Conservation (phyloP, 2,329 filamentous ascomycete species). For the Didymella exigua region DNA sequence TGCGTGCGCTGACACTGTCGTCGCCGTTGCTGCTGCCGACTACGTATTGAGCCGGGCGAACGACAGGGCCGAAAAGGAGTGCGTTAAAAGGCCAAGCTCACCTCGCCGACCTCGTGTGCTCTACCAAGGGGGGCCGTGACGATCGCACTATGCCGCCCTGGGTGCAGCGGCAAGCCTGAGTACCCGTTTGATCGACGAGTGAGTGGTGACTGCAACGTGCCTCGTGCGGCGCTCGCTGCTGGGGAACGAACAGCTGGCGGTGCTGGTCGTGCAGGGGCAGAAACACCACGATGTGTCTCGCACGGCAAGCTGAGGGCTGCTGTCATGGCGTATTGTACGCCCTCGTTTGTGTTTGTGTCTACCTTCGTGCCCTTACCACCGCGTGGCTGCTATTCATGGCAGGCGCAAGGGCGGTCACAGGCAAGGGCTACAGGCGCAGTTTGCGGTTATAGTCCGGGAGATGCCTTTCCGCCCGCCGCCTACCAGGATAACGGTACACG, state of each 20-base stretch:
- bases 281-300: constrained; percentile 18
- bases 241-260: constrained; percentile 15
- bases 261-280: constrained; percentile 8
- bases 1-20: constrained; percentile 20
- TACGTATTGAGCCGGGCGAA: constrained; percentile 25
- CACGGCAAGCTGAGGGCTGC: constrained; percentile 16
- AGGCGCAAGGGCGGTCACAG: constrained; percentile 10
- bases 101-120: constrained; percentile 46
- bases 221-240: constrained; percentile 34
- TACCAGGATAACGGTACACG: constrained; percentile 28
- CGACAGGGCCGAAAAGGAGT: constrained; percentile 38
- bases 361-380: background rate
- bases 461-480: constrained; percentile 22
- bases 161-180: constrained; percentile 41
- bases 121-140: constrained; percentile 33
- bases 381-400: constrained; percentile 19
- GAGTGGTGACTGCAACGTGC: constrained; percentile 40
- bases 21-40: constrained; percentile 2
- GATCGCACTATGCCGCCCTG: constrained; percentile 34
- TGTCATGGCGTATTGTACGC: constrained; percentile 10
- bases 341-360: background rate
- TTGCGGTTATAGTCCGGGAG: constrained; percentile 16
- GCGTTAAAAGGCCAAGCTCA: constrained; percentile 33
- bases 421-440: constrained; percentile 19
- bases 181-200: constrained; percentile 49